Conservation (phyloP, 73 alveolate species). For the Tetrahymena malaccensis region DNA sequence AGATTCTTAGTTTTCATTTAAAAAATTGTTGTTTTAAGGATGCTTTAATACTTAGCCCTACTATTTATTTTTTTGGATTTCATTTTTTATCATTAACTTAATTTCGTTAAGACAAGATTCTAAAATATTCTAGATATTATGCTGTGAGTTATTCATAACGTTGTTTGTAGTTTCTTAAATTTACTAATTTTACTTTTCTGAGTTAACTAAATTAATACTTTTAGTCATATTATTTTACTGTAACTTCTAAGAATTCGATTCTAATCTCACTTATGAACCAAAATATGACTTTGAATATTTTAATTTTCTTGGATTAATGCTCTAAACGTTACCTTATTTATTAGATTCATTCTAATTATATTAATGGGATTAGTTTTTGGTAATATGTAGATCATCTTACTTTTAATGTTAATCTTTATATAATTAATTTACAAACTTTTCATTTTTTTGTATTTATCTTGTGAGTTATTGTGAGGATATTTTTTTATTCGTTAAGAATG, state of each 20-base stretch:
- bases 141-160: background rate
- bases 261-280: background rate
- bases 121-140: background rate
- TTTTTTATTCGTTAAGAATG: too few species aligned
- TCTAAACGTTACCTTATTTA: background rate
- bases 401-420: too few species aligned
- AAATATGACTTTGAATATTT: too few species aligned
- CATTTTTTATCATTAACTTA: too few species aligned
- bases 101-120: background rate
- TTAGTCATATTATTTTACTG: background rate
- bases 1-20: background rate
- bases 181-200: background rate
- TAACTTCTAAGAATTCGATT: too few species aligned
- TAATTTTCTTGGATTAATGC: background rate
- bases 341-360: too few species aligned
- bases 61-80: too few species aligned
- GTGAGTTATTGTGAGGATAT: background rate
- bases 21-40: too few species aligned
- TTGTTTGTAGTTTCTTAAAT: background rate
- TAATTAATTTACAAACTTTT: too few species aligned
- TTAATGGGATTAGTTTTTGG: too few species aligned
- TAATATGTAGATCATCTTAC: background rate
- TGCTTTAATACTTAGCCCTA: too few species aligned
- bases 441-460: background rate
- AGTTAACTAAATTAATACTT: background rate